Evolutionary conservation across 768 basidiomycete species (phyloP).

Genomic region (Termitomyces sp.): DNA sequence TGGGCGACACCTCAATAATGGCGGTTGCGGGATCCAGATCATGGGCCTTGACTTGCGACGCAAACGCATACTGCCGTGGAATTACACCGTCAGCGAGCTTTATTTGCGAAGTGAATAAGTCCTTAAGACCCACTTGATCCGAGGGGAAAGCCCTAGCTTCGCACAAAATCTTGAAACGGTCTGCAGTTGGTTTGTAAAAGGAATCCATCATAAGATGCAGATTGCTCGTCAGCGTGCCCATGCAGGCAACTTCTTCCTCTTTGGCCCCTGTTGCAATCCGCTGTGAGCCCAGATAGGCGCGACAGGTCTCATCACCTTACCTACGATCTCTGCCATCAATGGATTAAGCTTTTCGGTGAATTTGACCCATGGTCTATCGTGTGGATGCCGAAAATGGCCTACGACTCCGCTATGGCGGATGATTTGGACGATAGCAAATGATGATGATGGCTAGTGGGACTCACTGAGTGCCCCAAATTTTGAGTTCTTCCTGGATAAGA

Average conservation of each 20-base stretch:
- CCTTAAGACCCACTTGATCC: slow-evolving; percentile 68
- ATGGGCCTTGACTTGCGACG: slow-evolving; percentile 84
- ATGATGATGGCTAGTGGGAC: slow-evolving; percentile 16
- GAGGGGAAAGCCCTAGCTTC: slow-evolving; percentile 95
- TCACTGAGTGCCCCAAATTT: slow-evolving; percentile 76
- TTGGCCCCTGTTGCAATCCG: slow-evolving; percentile 62
- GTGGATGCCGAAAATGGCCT: slow-evolving; percentile 90
- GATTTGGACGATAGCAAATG: slow-evolving; percentile 14
- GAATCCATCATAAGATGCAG: slow-evolving; percentile 92
- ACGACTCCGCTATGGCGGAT: slow-evolving; percentile 62
- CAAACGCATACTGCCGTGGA: slow-evolving; percentile 80
- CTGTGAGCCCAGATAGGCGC: slow-evolving; percentile 15
- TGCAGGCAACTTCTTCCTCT: slow-evolving; percentile 89
- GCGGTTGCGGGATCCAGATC: slow-evolving; percentile 70
- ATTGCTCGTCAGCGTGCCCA: slow-evolving; percentile 93
- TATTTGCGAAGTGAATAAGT: slow-evolving; percentile 12
- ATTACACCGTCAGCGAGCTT: slow-evolving; percentile 11
- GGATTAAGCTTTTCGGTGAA: slow-evolving; percentile 72
- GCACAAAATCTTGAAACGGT: slow-evolving; percentile 90
- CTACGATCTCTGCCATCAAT: slow-evolving; percentile 77
- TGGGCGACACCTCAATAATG: slow-evolving; percentile 77
- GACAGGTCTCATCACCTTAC: slow-evolving; percentile 38
- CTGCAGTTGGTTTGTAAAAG: slow-evolving; percentile 87
- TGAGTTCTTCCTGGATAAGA: slow-evolving; percentile 78
- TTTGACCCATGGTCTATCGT: slow-evolving; percentile 77